Evolutionary conservation across 2,329 filamentous ascomycete genomes (phyloP).

Genomic region (Fonsecaea nubica): DNA sequence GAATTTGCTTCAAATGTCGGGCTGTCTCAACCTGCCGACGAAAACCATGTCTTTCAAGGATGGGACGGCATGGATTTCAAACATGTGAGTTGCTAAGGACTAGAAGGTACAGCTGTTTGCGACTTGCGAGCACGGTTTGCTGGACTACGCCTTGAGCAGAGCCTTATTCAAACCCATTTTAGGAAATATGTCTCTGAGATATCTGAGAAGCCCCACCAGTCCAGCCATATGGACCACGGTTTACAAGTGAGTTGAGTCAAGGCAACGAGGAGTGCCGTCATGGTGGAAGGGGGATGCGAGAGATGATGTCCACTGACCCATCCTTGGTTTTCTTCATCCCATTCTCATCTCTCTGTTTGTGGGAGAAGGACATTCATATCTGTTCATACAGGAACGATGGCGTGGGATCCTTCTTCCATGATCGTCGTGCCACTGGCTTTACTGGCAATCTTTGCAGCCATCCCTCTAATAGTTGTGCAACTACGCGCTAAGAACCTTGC

Average conservation of each 20-base stretch:
- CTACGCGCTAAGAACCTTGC: constrained; percentile 66
- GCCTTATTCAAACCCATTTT: constrained; percentile 36
- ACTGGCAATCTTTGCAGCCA: constrained; percentile 26
- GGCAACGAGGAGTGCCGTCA: not conserved
- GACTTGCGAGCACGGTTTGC: not conserved
- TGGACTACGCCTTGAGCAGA: not conserved
- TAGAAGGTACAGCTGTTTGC: not conserved
- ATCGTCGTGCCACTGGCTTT: constrained; percentile 27
- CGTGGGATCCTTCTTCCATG: constrained; percentile 14
- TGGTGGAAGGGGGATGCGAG: not conserved
- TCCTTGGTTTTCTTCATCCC: not conserved
- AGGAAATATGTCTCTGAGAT: constrained; percentile 33
- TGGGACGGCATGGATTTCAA: not conserved
- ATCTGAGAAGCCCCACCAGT: constrained; percentile 11
- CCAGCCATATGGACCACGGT: constrained; percentile 10
- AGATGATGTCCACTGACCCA: not conserved
- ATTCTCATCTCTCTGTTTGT: not conserved
- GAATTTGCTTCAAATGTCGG: not conserved
- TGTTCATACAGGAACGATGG: constrained; percentile 7
- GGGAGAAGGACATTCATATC: not conserved
- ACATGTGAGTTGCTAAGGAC: not conserved
- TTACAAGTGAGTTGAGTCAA: constrained; percentile 11
- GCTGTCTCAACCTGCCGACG: not conserved
- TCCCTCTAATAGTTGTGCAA: constrained; percentile 66
- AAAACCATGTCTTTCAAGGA: not conserved